Base-by-base conservation (phyloP, 495 filamentous ascomycete genomes). In the Aspergillus saccharolyticus region DNA sequence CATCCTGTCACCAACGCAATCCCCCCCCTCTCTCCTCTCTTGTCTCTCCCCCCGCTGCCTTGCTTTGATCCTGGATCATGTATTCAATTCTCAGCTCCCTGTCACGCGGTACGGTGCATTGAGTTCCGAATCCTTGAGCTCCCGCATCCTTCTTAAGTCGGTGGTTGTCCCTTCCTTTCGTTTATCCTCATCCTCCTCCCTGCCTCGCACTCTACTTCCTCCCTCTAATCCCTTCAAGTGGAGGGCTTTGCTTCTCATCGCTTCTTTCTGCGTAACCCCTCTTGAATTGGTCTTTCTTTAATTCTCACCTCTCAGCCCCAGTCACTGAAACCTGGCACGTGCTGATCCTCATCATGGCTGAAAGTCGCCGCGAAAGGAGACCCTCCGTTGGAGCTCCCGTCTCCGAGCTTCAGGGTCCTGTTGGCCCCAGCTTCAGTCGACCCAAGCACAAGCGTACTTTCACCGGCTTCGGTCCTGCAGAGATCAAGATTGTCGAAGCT, bases 401-500 rank as follows among this genome's bases (percentile, higher is more conserved):
- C 63, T 81, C 86, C 43, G 89, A 91, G 63, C 83, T 97, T 33
- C 79, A 88, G 70, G 91, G 89, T 45, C 87, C 88, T 2, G 79
- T 97, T 53, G 87, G 86, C 2, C 89, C 89, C 4, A 85, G 83
- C 15, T 78, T 82, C 63, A 79, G 74, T 58, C 80, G 93, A 54
- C 94, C 94, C 18, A 97, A 97, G 76, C 94, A 98, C 77, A 96
- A 89, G 78, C 83, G 94, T 51, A 97, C 92, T 16, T 86, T 87
- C 61, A 98, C 94, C 4, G 94, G 94, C 10, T 92, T 96, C 66
- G 91, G 92, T 22, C 80, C 90, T 21, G 74, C 80, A 3, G 93
- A 97, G 63, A 97, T 96, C 78, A 97, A 96, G 80, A 85, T 69
- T 64, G 90, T 97, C 44, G 94, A 97, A 75, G 90, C 83, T 28